Conservation (phyloP, 352 stramenopile genomes). For the Globisporangium solare region DNA sequence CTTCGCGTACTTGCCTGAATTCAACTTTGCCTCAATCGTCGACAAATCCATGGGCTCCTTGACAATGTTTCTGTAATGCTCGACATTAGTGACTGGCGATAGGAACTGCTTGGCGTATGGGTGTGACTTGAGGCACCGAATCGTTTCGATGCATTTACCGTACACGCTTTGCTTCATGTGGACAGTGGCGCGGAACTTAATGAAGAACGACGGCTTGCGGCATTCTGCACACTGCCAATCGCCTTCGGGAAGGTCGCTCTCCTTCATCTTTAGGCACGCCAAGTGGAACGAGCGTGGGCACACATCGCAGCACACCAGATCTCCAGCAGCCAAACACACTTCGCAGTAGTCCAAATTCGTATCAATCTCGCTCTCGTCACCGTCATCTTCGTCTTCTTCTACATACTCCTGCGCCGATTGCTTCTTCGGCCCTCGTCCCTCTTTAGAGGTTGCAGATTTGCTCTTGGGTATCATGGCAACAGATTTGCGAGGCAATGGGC, state of each 20-base stretch:
- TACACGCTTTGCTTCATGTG: conserved; percentile 43
- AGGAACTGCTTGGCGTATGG: conserved; percentile 80
- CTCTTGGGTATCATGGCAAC: neutral
- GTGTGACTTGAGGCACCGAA: conserved; percentile 65
- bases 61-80: conserved; percentile 68
- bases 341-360: conserved; percentile 82
- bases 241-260: conserved; percentile 71
- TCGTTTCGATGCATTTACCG: conserved; percentile 64
- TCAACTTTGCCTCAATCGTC: conserved; percentile 64
- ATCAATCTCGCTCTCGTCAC: conserved; percentile 60
- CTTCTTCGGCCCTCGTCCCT: conserved; percentile 2
- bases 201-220: conserved; percentile 66
- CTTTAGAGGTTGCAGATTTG: neutral
- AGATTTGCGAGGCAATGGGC: conserved; percentile 2
- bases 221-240: conserved; percentile 81
- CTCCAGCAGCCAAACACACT: conserved; percentile 76
- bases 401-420: conserved; percentile 1
- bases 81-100: conserved; percentile 68
- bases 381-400: conserved; percentile 19
- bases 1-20: conserved; percentile 49
- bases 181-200: conserved; percentile 40
- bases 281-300: conserved; percentile 91
- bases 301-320: conserved; percentile 88
- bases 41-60: conserved; percentile 82
- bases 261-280: conserved; percentile 70